phyloP scores from a whole-genome alignment of 176 grass and related monocot species.

The Chrysopogon serrulatus region DNA sequence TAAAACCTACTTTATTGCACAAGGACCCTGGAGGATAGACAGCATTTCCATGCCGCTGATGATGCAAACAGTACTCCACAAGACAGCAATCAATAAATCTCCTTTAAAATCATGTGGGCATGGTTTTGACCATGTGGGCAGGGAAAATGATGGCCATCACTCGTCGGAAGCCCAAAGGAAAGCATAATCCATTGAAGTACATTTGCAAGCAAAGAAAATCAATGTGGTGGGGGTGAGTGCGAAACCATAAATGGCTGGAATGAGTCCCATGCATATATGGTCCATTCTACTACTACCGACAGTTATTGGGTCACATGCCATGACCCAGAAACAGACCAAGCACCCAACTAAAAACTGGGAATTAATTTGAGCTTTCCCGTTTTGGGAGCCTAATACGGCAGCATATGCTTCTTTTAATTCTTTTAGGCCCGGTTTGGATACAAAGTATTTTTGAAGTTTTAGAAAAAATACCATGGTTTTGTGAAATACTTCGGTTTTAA shows the following conservation, averaged over 20 bases:
- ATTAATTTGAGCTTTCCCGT: slow-evolving; percentile 1
- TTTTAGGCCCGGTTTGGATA: too few relatives aligned
- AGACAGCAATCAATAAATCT: slow-evolving; percentile 1
- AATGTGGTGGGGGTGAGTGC: background rate
- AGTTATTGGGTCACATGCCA: slow-evolving; percentile 24
- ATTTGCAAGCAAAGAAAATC: background rate
- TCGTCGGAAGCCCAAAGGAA: background rate
- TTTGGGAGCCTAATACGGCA: background rate
- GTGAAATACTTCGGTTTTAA: too few relatives aligned
- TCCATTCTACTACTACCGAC: slow-evolving; percentile 2
- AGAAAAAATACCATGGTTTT: too few relatives aligned
- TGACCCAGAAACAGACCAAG: slow-evolving; percentile 14
- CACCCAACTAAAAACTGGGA: background rate
- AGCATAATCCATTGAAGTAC: slow-evolving; percentile 17
- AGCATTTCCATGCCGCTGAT: background rate
- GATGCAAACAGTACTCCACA: slow-evolving; percentile 22
- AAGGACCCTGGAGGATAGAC: background rate
- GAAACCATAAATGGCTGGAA: slow-evolving; percentile 25
- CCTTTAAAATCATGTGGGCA: background rate
- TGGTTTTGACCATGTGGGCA: slow-evolving; percentile 5
- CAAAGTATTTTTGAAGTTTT: too few relatives aligned
- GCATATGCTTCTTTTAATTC: background rate
- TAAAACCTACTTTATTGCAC: background rate
- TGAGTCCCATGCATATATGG: slow-evolving; percentile 12
- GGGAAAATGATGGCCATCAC: background rate